Evolutionary conservation across 352 stramenopile genomes (phyloP).

Genomic region (Phytophthora pinifolia): DNA sequence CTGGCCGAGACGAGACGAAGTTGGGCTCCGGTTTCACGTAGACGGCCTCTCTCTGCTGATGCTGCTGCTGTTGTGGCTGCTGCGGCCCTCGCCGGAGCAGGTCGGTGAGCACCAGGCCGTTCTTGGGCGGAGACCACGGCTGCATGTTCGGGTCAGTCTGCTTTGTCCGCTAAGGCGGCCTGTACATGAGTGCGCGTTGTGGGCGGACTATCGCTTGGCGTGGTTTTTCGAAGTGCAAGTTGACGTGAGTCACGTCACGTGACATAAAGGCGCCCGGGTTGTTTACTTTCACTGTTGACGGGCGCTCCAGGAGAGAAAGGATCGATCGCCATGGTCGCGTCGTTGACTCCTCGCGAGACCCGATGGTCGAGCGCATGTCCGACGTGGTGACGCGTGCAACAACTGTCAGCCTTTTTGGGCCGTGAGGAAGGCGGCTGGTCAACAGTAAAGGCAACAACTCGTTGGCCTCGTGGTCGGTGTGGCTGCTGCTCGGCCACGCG

Average conservation of each 20-base stretch:
- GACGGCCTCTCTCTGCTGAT: background rate
- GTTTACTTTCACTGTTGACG: slow-evolving; percentile 16
- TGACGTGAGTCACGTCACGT: slow-evolving; percentile 22
- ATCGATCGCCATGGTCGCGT: background rate
- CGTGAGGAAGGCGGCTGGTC: background rate
- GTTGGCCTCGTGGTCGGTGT: too few relatives aligned
- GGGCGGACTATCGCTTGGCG: background rate
- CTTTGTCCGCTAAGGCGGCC: background rate
- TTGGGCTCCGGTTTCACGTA: slow-evolving; percentile 17
- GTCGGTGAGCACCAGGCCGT: slow-evolving; percentile 19
- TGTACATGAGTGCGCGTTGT: slow-evolving; percentile 12
- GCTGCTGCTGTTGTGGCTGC: background rate
- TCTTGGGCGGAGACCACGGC: slow-evolving; percentile 18
- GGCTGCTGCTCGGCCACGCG: too few relatives aligned
- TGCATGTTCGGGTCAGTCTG: slow-evolving; percentile 17
- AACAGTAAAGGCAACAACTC: background rate
- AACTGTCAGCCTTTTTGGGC: background rate
- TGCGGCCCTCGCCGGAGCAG: slow-evolving; percentile 9
- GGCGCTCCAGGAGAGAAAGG: slow-evolving; percentile 13
- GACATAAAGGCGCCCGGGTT: slow-evolving; percentile 9
- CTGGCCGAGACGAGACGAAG: slow-evolving; percentile 10
- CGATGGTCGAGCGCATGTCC: too few relatives aligned
- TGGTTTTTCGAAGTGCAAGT: slow-evolving; percentile 26
- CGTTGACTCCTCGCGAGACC: slow-evolving; percentile 19
- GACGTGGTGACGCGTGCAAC: background rate